Evolutionary conservation across 805 yeast species (phyloP), one percentile per base, ranked within the genome.

Genomic region (Wickerhamomyces bisporus): DNA sequence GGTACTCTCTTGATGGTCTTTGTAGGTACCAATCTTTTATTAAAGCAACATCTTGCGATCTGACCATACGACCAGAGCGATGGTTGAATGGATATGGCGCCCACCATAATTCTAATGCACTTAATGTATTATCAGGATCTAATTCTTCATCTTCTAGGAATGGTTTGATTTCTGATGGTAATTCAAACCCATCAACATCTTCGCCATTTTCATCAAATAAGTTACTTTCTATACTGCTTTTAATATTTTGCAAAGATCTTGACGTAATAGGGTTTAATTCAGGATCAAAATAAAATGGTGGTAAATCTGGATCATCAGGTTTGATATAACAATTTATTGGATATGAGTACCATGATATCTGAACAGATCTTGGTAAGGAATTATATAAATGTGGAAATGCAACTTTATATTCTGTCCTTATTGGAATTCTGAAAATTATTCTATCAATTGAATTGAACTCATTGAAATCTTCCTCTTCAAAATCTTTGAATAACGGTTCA

Each of bases 371-470:
- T 3, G 88, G 89, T 29, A 77, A 65, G 2, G 93, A 79, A 50
- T 89, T 91, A 60, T 84, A 89, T 35, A 93, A 59, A 50, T 75
- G 83, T 0, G 98, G 97, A 47, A 73, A 88, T 1, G 96, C 95
- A 14, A 93, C 82, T 43, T 76, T 73, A 57, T 86, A 86, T 57
- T 91, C 98, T 1, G 94, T 81, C 50, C 85, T 70, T 26, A 87
- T 65, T 0, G 86, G 86, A 13, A 66, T 66, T 43, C 99, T 71
- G 61, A 86, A 82, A 17, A 93, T 87, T 18, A 88, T 78, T 55
- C 96, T 67, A 53, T 89, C 96, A 28, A 91, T 73, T 8, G 95
- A 76, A 52, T 89, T 89, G 63, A 93, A 89, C 58, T 91, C 98
- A 38, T 85, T 86, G 59, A 73, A 84, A 55, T 89, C 97, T 32